Evolutionary conservation across 306 rosid genomes (phyloP), one percentile per base, ranked within the genome.

Genomic region (Dalbergia cochinchinensis): DNA sequence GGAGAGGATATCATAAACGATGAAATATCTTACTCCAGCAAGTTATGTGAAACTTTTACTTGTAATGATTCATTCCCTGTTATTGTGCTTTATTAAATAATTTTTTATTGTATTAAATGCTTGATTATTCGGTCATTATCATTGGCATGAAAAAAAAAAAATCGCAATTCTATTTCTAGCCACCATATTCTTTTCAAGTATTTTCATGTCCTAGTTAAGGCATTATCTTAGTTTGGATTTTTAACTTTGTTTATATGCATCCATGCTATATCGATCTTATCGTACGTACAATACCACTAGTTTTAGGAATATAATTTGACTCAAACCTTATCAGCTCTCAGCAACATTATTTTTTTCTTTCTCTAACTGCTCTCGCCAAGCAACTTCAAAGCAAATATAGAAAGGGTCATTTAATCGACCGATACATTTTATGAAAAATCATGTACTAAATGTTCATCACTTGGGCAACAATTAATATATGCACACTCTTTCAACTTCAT

Each of bases 371-470:
- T 42, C 6, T 73, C 11, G 14, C 41, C 22, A 57, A 65, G n/a
- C 12, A 73, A 57, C 70, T 42, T 63, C 18, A 51, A 51, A 51
- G 2, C 58, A 14, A 51, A 11, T 45, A 13, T 50, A 50, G 55
- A 50, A 51, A 44, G 68, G 47, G 65, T 74, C 77, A 74, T 67
- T 22, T 42, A 26, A 26, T 26, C 31, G 31, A 26, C 31, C 31
- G n/a, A 37, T 77, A 65, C 83, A 78, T 34, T 57, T 83, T 47
- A 59, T 60, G 60, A 83, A 67, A 65, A 73, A 73, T 66, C 11
- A 55, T 48, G 76, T 73, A 83, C 67, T 14, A 83, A 65, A 78
- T 78, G 77, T 66, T 73, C 69, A 57, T 44, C 50, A 44, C 65
- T 33, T 74, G 68, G 33, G 76, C 73, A 68, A 61, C 6, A 73